phyloP scores from a whole-genome alignment of 805 yeast species.

The Debaryomyces prosopidis region DNA sequence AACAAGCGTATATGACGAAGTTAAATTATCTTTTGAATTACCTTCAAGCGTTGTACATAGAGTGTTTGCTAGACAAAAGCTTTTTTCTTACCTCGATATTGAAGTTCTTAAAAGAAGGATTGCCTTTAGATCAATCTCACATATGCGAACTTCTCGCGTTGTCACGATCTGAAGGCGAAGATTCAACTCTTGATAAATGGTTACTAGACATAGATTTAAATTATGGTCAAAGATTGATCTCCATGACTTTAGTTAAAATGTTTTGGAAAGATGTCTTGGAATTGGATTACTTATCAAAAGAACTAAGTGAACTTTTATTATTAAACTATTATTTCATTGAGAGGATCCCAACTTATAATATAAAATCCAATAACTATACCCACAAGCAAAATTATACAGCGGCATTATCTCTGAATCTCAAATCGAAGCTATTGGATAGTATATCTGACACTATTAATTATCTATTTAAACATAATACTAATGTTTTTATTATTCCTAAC shows the following conservation, averaged over 20 bases:
- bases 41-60: conserved; percentile 64
- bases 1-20: conserved; percentile 45
- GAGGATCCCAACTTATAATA: conserved; percentile 18
- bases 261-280: conserved; percentile 71
- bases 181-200: conserved; percentile 12
- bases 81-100: conserved; percentile 66
- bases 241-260: conserved; percentile 52
- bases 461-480: conserved; percentile 51
- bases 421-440: conserved; percentile 27
- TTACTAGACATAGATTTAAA: conserved; percentile 23
- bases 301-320: conserved; percentile 61
- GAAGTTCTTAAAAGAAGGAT: conserved; percentile 44
- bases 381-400: conserved; percentile 1
- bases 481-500: conserved; percentile 62
- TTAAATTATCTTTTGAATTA: conserved; percentile 63
- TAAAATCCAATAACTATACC: conserved; percentile 1
- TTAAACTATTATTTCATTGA: conserved; percentile 44
- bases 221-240: conserved; percentile 35
- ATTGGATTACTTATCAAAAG: conserved; percentile 60
- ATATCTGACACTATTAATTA: conserved; percentile 33
- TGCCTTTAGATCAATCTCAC: conserved; percentile 29
- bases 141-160: conserved; percentile 23
- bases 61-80: conserved; percentile 62
- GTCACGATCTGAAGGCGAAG: conserved; percentile 22
- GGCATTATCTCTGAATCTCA: conserved; percentile 16